phyloP scores from a whole-genome alignment of 306 rosid genomes.

The Cajanus cajan region DNA sequence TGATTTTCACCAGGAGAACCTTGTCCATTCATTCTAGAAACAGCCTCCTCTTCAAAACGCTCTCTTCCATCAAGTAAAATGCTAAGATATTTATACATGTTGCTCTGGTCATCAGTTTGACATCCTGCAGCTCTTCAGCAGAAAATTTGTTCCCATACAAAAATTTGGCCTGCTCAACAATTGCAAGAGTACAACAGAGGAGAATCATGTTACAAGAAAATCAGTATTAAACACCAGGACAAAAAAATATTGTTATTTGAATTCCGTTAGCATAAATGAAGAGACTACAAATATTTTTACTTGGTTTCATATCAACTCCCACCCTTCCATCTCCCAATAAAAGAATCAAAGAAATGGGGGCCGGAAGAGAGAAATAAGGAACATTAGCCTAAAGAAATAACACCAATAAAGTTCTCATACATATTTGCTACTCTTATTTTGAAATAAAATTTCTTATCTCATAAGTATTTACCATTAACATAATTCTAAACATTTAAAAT shows the following conservation, averaged over 20 bases:
- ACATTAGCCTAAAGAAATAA: neutral
- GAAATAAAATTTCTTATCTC: conserved; percentile 19
- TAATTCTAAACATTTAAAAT: neutral
- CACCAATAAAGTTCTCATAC: conserved; percentile 9
- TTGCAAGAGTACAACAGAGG: conserved; percentile 27
- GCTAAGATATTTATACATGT: conserved; percentile 94
- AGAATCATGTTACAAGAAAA: conserved; percentile 18
- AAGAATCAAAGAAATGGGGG: neutral
- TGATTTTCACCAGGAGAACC: conserved; percentile 48
- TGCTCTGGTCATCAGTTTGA: conserved; percentile 94
- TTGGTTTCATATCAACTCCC: neutral
- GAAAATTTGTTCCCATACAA: conserved; percentile 79
- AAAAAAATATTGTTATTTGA: neutral
- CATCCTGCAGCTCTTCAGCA: conserved; percentile 72
- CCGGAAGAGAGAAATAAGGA: neutral
- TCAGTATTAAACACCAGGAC: conserved; percentile 4
- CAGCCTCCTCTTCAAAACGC: conserved; percentile 91
- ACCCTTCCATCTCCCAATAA: neutral
- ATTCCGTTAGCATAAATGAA: neutral
- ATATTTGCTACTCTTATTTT: conserved; percentile 1
- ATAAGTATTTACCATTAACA: neutral
- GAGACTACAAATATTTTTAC: neutral
- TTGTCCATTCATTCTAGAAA: conserved; percentile 49
- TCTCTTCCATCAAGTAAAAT: conserved; percentile 96
- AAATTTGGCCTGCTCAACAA: conserved; percentile 77